phyloP scores from a whole-genome alignment of 345 rosid species.

The Nasturtium officinale region DNA sequence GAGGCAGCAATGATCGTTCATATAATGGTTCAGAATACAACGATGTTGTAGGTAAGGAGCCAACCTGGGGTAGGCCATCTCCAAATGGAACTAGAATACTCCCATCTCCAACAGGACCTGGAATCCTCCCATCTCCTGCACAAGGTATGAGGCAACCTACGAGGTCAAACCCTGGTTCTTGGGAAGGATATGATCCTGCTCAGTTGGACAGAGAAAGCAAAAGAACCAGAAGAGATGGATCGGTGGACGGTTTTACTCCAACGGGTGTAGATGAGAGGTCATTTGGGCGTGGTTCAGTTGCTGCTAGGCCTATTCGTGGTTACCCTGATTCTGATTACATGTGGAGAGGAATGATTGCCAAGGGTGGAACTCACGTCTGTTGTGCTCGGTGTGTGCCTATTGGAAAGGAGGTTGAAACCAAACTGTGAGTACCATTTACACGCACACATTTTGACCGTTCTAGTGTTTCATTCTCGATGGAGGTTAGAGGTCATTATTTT shows the following conservation, averaged over 20 bases:
- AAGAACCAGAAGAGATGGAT: conserved; percentile 69
- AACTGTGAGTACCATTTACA: conserved; percentile 52
- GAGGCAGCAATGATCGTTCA: conserved; percentile 55
- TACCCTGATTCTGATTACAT: conserved; percentile 60
- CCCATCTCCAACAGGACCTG: conserved; percentile 66
- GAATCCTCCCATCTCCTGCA: conserved; percentile 61
- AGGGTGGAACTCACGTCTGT: conserved; percentile 69
- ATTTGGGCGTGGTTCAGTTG: conserved; percentile 48
- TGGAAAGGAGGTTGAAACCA: conserved; percentile 53
- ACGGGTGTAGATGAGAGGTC: conserved; percentile 52
- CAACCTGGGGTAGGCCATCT: conserved; percentile 74
- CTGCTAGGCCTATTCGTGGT: conserved; percentile 41
- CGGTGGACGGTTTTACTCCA: conserved; percentile 47
- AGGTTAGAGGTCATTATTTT: background rate
- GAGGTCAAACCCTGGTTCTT: conserved; percentile 60
- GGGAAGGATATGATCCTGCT: conserved; percentile 74
- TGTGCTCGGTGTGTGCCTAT: conserved; percentile 62
- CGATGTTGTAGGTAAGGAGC: conserved; percentile 51
- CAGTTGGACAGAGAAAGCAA: conserved; percentile 71
- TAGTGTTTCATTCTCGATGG: conserved; percentile 6
- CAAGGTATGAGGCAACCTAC: conserved; percentile 54
- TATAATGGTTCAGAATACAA: conserved; percentile 60
- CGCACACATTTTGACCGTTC: background rate
- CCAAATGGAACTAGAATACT: conserved; percentile 61
- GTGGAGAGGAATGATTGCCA: conserved; percentile 68